Base-by-base conservation (phyloP, 1,139 yeast genomes). In the Kluyveromyces sp. region DNA sequence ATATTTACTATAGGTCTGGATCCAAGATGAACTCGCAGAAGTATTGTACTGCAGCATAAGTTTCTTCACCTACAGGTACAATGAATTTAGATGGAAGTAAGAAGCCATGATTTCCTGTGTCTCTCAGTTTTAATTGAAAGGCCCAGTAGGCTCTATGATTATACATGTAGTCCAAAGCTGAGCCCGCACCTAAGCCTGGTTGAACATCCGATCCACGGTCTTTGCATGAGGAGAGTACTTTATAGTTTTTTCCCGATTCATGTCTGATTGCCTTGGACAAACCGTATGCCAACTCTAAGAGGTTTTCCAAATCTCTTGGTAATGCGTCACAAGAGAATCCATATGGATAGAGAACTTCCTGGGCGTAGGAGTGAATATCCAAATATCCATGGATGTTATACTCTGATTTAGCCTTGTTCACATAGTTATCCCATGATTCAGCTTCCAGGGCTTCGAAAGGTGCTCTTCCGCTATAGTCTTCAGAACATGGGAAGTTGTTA, bases 321-420 rank as follows among this genome's bases (percentile, higher is more conserved):
- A 72, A 68, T 42, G 79, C 79, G 35, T 74, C 74, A 64, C 95
- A 86, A 3, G 90, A 79, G 60, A 75, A 85, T 0, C 95, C 92
- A 60, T 83, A 86, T 1, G 96, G 96, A 60, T 82, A 86, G 34
- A 87, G 70, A 31, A 88, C 75, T 57, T 85, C 90, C 63, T 88
- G 94, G 0, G 95, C 77, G 61, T 88, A 88, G 1, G 95, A 84
- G 60, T 86, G 96, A 56, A 86, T 73, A 62, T 88, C 96, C 45
- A 88, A 68, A 61, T 79, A 88, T 0, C 95, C 95, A 60, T 78
- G 76, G 37, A 86, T 77, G 40, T 75, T 73, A 61, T 82, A 86
- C 48, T 75, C 70, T 41, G 71, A 69, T 57, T 77, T 80, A 43
- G 81, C 81, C 41, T 70, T 66, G 60, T 81, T 81, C 56, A 88